Base-by-base conservation (phyloP, 73 alveolate species). In the Paramecium sonneborni region DNA sequence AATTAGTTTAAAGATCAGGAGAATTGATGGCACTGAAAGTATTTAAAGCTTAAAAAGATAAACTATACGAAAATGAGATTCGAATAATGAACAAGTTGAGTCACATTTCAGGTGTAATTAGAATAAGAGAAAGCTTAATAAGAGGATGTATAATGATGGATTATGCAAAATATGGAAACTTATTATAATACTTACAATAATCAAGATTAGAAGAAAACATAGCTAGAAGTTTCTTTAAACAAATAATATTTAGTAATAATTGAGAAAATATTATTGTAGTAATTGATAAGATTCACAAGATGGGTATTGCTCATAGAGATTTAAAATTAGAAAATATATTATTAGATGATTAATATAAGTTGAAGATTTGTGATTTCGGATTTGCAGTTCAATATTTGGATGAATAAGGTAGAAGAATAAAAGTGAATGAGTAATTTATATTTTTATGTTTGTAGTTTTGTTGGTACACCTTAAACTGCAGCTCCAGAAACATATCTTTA, bases 321-420 rank as follows among this genome's bases (percentile, higher is more conserved):
- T 58, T 97, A 35, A 97, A 97, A 86, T 97, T 97, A 20, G 99
- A 97, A 92, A 97, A 97, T 85, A 85, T 95, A 28, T 43, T 95
- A 41, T 70, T 95, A 30, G 92, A 88, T 44, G 91, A 88, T 14
- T 37, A 70, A 38, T 88, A 56, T 68, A 41, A 88, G 32, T 70
- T 88, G 21, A 28, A 26, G 85, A 84, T 88, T 41, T 76, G 91
- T n/a, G 94, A 88, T 28, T 88, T 88, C 30, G 94, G 94, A 39
- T 88, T 88, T 88, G 94, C 94, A 5, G 92, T 95, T 38, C 35
- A 69, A 58, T 44, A 39, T 23, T 56, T 82, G 15, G 90, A 88
- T 37, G 84, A 82, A 5, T 20, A 70, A 48, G 74, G 74, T 5
- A 79, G 74, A 44, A 79, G 90, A 46, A 79, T 43, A 1, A 79